Conservation (phyloP, 177 flowering plant species). For the Vitis hybrid region DNA sequence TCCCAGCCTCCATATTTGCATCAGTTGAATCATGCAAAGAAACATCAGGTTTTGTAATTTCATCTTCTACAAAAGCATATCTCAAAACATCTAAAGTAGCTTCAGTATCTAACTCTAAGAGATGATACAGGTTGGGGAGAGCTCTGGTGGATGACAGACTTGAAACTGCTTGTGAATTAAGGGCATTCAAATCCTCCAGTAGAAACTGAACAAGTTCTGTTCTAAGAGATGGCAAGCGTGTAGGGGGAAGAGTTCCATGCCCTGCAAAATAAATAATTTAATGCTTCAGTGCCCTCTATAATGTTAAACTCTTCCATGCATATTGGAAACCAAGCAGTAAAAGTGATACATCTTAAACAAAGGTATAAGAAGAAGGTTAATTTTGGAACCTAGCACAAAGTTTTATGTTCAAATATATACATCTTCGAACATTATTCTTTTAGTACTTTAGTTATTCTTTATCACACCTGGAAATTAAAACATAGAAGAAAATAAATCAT, state of each 20-base stretch:
- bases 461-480: too few relatives aligned
- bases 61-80: constrained; percentile 66
- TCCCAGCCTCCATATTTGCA: constrained; percentile 25
- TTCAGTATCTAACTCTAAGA: constrained; percentile 83
- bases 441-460: too few relatives aligned
- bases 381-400: too few relatives aligned
- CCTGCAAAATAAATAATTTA: constrained; percentile 50
- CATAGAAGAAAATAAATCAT: too few relatives aligned
- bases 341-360: background rate
- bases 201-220: constrained; percentile 72
- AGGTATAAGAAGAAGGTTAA: too few relatives aligned
- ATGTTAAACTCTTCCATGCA: background rate
- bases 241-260: constrained; percentile 62
- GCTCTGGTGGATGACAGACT: constrained; percentile 29
- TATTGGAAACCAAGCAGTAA: background rate
- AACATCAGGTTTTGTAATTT: constrained; percentile 23
- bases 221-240: constrained; percentile 76
- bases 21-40: constrained; percentile 27
- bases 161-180: constrained; percentile 28
- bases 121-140: constrained; percentile 59
- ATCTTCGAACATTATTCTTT: background rate
- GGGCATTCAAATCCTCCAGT: constrained; percentile 55
- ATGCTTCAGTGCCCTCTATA: background rate
- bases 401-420: background rate
- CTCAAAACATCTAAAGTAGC: constrained; percentile 85